These are phyloP conservation scores for Debaryomyces singareniensis DNA, from an alignment of 1,139 yeast genomes.

Conservation along the genomic window DNA sequence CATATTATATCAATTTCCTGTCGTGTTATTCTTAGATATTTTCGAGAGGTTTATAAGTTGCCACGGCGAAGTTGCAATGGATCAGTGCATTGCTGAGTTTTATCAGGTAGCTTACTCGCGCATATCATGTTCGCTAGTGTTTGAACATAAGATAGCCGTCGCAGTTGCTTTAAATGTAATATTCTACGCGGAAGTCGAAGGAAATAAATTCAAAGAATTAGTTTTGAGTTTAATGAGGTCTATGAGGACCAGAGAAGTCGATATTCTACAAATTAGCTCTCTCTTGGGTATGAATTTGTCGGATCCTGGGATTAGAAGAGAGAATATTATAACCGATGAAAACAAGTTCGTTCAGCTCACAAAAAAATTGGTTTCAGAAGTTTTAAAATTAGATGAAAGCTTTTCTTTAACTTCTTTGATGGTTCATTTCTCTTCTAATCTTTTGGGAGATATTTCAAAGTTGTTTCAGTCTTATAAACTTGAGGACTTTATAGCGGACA, in stretches of 20 bases:
- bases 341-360: conserved; percentile 9
- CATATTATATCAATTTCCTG: conserved; percentile 53
- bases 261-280: neutral
- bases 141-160: conserved; percentile 41
- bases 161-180: conserved; percentile 31
- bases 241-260: neutral
- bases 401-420: conserved; percentile 15
- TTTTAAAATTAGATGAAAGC: conserved; percentile 5
- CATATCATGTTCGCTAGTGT: conserved; percentile 45
- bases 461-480: conserved; percentile 20
- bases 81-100: conserved; percentile 24
- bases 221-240: neutral
- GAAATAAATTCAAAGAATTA: conserved; percentile 12
- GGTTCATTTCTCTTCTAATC: conserved; percentile 9
- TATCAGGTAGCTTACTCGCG: conserved; percentile 42
- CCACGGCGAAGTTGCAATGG: conserved; percentile 12
- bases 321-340: neutral
- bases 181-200: conserved; percentile 21
- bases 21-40: conserved; percentile 35
- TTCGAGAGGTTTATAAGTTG: conserved; percentile 20
- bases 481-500: conserved; percentile 13
- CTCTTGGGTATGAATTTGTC: neutral
- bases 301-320: neutral
- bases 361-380: conserved; percentile 8
- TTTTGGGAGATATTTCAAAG: conserved; percentile 19